Conservation (phyloP, 2,329 filamentous ascomycete species). For the Alternaria panax region DNA sequence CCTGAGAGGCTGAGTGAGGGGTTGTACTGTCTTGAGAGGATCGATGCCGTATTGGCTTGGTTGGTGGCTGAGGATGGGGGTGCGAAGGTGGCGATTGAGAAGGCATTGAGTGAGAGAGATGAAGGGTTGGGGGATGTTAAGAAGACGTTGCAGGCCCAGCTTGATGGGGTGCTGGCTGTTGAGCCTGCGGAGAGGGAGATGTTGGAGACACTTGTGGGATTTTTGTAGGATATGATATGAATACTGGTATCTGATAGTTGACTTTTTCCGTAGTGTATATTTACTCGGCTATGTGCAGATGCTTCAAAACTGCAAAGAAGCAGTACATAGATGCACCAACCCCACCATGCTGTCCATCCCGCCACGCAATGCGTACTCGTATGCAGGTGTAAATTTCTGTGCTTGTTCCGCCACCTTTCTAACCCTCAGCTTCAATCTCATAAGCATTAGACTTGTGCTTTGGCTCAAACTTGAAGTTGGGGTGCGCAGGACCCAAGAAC, state of each 20-base stretch:
- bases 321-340: neutral
- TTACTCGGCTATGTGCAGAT: neutral
- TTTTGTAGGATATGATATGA: constrained; percentile 28
- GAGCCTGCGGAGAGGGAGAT: constrained; percentile 68
- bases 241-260: neutral
- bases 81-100: constrained; percentile 69
- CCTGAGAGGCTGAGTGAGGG: constrained; percentile 81
- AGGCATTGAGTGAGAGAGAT: constrained; percentile 71
- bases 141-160: constrained; percentile 73
- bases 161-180: constrained; percentile 63
- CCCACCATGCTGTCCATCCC: neutral
- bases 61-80: constrained; percentile 87
- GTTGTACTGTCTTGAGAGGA: constrained; percentile 79
- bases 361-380: neutral
- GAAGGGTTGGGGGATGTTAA: constrained; percentile 70
- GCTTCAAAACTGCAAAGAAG: neutral
- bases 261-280: too few relatives aligned
- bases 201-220: constrained; percentile 63
- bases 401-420: neutral
- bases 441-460: constrained; percentile 98
- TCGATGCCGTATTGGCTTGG: constrained; percentile 90
- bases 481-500: constrained; percentile 91
- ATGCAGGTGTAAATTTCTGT: neutral
- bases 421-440: constrained; percentile 68
- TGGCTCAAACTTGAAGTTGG: constrained; percentile 91